Evolutionary conservation across 345 rosid species (phyloP).

Genomic region (rapeseed (Brassica napus)): Da-Ae NC_063445.1:951501-952000

Average conservation of each 20-base stretch:
- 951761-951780: constrained; percentile 14
- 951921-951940: constrained; percentile 79
- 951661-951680: constrained; percentile 95
- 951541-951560: background rate
- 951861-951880: constrained; percentile 73
- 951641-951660: constrained; percentile 69
- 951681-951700: constrained; percentile 61
- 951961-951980: constrained; percentile 82
- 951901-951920: constrained; percentile 81
- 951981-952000: constrained; percentile 80
- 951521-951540: background rate
- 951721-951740: constrained; percentile 78
- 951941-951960: constrained; percentile 68
- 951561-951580: constrained; percentile 37
- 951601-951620: constrained; percentile 74
- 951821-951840: constrained; percentile 36
- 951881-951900: constrained; percentile 84
- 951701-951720: constrained; percentile 66
- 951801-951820: background rate
- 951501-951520: background rate
- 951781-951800: too few species aligned
- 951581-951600: constrained; percentile 59
- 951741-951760: constrained; percentile 76
- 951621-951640: constrained; percentile 70
- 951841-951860: constrained; percentile 66